These are phyloP conservation scores for bread wheat (Triticum aestivum) DNA, from an alignment of 176 grass and related monocot species.

Conservation along the genomic window DNA sequence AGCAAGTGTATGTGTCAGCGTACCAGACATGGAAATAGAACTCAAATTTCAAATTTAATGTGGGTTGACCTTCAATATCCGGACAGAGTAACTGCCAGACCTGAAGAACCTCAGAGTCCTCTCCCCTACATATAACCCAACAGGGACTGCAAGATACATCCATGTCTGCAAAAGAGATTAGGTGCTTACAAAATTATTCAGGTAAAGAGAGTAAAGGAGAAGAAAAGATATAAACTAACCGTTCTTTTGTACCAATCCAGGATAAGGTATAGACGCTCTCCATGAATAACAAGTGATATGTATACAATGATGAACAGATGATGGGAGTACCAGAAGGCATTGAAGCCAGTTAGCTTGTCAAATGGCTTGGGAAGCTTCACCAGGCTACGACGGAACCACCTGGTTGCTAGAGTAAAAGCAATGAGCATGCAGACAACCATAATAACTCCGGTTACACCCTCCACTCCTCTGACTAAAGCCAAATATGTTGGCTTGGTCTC, in stretches of 20 bases:
- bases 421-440: conserved; percentile 86
- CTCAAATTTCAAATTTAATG: conserved; percentile 19
- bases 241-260: conserved; percentile 75
- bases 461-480: conserved; percentile 47
- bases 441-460: conserved; percentile 82
- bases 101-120: conserved; percentile 84
- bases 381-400: conserved; percentile 90
- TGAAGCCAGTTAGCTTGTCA: conserved; percentile 91
- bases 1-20: conserved; percentile 36
- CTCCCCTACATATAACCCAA: conserved; percentile 85
- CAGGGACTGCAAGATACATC: conserved; percentile 92
- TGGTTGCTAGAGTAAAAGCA: conserved; percentile 88
- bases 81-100: conserved; percentile 87
- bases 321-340: conserved; percentile 98
- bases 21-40: conserved; percentile 26
- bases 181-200: not conserved
- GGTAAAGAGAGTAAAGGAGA: conserved; percentile 14
- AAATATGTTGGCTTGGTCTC: conserved; percentile 69
- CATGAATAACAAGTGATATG: conserved; percentile 78
- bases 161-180: conserved; percentile 65
- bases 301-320: conserved; percentile 90
- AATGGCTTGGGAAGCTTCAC: conserved; percentile 86
- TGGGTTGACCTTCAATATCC: conserved; percentile 71
- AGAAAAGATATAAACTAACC: conserved; percentile 46
- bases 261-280: conserved; percentile 75